These are phyloP conservation scores for Penicillium tannophilum DNA, from an alignment of 495 filamentous ascomycete genomes.

Conservation along the genomic window DNA sequence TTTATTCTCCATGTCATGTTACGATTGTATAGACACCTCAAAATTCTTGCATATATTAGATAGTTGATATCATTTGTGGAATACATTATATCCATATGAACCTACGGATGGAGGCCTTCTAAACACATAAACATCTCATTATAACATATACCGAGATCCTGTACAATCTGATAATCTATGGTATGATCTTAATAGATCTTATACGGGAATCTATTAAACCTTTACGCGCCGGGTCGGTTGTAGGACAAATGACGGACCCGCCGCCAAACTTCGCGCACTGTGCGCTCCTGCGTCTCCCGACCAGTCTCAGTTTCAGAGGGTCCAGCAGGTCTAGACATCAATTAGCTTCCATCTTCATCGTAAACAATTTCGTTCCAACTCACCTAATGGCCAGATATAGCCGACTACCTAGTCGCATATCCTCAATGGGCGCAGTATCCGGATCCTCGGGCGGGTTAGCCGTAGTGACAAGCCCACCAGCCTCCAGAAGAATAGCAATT, in stretches of 20 bases:
- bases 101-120: neutral
- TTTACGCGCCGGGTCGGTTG: constrained; percentile 52
- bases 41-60: constrained; percentile 30
- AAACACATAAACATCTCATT: constrained; percentile 3
- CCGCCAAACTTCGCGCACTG: constrained; percentile 68
- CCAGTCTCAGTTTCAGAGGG: constrained; percentile 59
- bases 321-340: constrained; percentile 56
- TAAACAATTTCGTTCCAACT: constrained; percentile 11
- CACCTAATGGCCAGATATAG: constrained; percentile 67
- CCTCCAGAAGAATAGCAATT: constrained; percentile 57
- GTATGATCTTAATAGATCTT: neutral
- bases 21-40: constrained; percentile 33
- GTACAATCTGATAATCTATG: constrained; percentile 6
- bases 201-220: neutral
- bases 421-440: constrained; percentile 55
- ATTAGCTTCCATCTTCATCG: neutral
- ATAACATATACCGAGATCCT: constrained; percentile 5
- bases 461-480: constrained; percentile 66
- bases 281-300: constrained; percentile 63
- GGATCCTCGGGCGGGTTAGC: constrained; percentile 63
- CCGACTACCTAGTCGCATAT: constrained; percentile 60
- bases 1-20: constrained; percentile 20
- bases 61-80: constrained; percentile 21
- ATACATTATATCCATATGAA: constrained; percentile 13
- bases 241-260: constrained; percentile 64